Base-by-base conservation (phyloP, 352 stramenopile species). In the Thraustochytrium striatum region DNA sequence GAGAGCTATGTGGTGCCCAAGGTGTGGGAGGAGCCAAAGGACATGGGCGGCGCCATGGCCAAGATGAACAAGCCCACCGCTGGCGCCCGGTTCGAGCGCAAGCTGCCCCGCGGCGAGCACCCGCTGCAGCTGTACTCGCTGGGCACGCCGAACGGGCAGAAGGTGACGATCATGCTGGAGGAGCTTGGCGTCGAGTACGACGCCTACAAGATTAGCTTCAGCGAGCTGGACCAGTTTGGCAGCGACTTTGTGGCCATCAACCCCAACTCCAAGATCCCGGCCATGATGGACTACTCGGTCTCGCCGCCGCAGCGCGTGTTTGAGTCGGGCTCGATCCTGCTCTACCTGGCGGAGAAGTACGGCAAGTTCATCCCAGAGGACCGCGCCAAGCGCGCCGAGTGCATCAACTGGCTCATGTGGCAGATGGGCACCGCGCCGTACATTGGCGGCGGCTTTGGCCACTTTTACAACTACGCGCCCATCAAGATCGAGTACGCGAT, bases 191-290 rank as follows among this genome's bases (percentile, higher is more conserved):
- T 89, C 38, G 82, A 84, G 30, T 93, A 93, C 79, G 89, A 93
- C 80, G 88, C 88, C 28, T 86, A 69, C 41, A 78, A 82, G 0
- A 88, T 90, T 21, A 81, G 85, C 33, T 89, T 90, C 58, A 78
- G 84, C 55, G 57, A 88, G 35, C 65, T 81, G 38, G 84, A 89
- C 36, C 88, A 93, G 79, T 93, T 93, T 72, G 82, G 78, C 25
- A 86, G 81, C n/a, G 89, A 85, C 13, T 93, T 93, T 85, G 87
- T 91, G 19, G 75, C 79, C 16, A 72, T 91, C 16, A 93, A 93
- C 79, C 89, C 89, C 0, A 93, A 93, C 78, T 89, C 83, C 25
- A 93, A 93, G 81, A 93, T 93, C 57, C 89, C 89, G 47, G 87
- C 86, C 21, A 47, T 91, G 47, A 50, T 91, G 38, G 84, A 88